These are phyloP conservation scores for Viola odorata DNA, from an alignment of 345 rosid genomes.

Conservation along the genomic window DNA sequence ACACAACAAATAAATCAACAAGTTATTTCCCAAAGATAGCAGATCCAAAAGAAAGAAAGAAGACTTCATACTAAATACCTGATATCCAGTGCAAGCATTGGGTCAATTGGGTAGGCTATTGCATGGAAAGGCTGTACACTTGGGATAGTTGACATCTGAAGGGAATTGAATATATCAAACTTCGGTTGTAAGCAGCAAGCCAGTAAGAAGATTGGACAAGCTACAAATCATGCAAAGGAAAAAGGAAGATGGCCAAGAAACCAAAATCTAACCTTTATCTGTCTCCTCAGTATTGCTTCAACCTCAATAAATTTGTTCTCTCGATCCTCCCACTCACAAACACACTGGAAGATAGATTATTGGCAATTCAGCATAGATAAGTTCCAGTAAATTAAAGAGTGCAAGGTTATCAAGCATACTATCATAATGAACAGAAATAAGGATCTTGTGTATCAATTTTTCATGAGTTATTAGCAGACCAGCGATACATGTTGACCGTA, in stretches of 20 bases:
- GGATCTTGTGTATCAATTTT: too few relatives aligned
- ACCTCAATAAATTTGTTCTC: slow-evolving; percentile 80
- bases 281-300: slow-evolving; percentile 79
- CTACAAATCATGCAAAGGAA: too few relatives aligned
- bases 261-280: slow-evolving; percentile 54
- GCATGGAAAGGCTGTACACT: slow-evolving; percentile 99
- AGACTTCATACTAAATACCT: slow-evolving; percentile 37
- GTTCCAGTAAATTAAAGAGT: too few relatives aligned
- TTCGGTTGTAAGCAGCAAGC: too few relatives aligned
- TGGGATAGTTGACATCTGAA: slow-evolving; percentile 84
- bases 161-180: neutral
- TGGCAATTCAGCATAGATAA: too few relatives aligned
- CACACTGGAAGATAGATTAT: slow-evolving; percentile 41
- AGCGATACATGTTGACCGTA: too few relatives aligned
- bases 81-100: slow-evolving; percentile 92
- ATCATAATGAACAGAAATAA: too few relatives aligned
- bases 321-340: slow-evolving; percentile 93
- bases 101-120: slow-evolving; percentile 93
- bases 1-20: neutral
- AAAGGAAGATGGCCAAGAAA: neutral
- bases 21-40: too few relatives aligned
- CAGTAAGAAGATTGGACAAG: too few relatives aligned
- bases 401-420: too few relatives aligned
- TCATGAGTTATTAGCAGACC: too few relatives aligned
- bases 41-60: too few relatives aligned